These are phyloP conservation scores for Diplocarpon rosae DNA, from an alignment of 2,329 filamentous ascomycete genomes.

Conservation along the genomic window DNA sequence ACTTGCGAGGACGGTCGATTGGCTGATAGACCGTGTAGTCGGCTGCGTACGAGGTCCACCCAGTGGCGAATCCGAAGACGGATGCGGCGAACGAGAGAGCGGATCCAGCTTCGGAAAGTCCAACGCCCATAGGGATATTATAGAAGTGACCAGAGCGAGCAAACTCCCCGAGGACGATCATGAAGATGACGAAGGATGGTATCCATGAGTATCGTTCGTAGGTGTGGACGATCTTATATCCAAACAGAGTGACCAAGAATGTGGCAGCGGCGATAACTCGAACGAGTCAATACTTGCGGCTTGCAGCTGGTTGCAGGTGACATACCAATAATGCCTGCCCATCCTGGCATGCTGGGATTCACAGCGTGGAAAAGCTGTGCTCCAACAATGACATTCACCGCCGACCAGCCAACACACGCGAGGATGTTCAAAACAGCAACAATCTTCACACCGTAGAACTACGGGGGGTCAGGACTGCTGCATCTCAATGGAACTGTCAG, in stretches of 20 bases:
- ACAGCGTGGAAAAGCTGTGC: slow-evolving; percentile 68
- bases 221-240: slow-evolving; percentile 63
- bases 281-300: neutral
- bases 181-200: slow-evolving; percentile 60
- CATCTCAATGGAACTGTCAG: neutral
- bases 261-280: slow-evolving; percentile 56
- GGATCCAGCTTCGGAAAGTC: slow-evolving; percentile 46
- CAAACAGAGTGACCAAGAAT: slow-evolving; percentile 59
- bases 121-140: slow-evolving; percentile 46
- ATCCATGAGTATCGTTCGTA: slow-evolving; percentile 72
- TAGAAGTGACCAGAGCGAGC: slow-evolving; percentile 55
- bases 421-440: slow-evolving; percentile 62
- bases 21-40: slow-evolving; percentile 79
- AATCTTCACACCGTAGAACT: slow-evolving; percentile 24
- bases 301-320: neutral
- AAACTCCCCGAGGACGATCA: slow-evolving; percentile 59
- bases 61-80: slow-evolving; percentile 57
- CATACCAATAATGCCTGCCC: slow-evolving; percentile 52
- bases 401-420: slow-evolving; percentile 63
- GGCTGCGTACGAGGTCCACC: slow-evolving; percentile 65
- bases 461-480: slow-evolving; percentile 3
- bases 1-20: slow-evolving; percentile 41
- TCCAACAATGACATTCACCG: slow-evolving; percentile 70
- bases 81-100: slow-evolving; percentile 56
- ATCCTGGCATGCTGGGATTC: slow-evolving; percentile 57